Evolutionary conservation across 78 protist genomes (phyloP), one percentile per base, ranked within the genome.

Genomic region (Speleostelium caveatum): DNA sequence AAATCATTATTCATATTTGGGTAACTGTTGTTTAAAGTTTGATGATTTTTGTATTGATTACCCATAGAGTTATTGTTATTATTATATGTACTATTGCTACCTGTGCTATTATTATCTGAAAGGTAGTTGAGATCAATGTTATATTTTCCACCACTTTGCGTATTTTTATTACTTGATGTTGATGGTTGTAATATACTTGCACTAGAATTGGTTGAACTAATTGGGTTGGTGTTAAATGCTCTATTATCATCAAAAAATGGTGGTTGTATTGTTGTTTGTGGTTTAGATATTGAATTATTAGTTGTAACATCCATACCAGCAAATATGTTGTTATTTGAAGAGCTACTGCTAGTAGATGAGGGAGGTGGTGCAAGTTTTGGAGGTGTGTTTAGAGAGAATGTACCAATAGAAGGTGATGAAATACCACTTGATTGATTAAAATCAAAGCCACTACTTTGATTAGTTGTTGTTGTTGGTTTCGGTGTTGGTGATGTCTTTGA

Each of bases 281-380:
- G 66, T 59, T 28, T 21, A 33, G 69, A 41, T 16, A 42, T 67
- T 67, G 39, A 53, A 38, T 45, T 3, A 39, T 24, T 42, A n/a
- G 6, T 67, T 67, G 74, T 24, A 22, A 49, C 55, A 49, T 49
- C 55, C 12, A 49, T 16, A 16, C 8, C 8, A 16, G 24, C 55
- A 49, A 8, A 8, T 67, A 38, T 36, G 74, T 67, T 67, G 74
- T 7, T 67, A 32, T 67, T 67, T 38, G 45, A 38, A 67, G 38
- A 67, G 30, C 55, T 49, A 49, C 12, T 49, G 55, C 12, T 49
- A 49, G 8, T 49, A 16, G 55, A 49, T 12, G 12, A 49, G 12
- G 55, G 55, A 16, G 55, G 16, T 61, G 45, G n/a, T 59, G 38
- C 2, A n/a, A 35, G 6, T 62, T 26, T 36, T 5, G 1, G 28